Percentiles rank a stretch among this genome's conserved stretches.
Evolutionary conservation across 2,329 filamentous ascomycete genomes (phyloP).

Genomic region (Colletotrichum sojae): DNA sequence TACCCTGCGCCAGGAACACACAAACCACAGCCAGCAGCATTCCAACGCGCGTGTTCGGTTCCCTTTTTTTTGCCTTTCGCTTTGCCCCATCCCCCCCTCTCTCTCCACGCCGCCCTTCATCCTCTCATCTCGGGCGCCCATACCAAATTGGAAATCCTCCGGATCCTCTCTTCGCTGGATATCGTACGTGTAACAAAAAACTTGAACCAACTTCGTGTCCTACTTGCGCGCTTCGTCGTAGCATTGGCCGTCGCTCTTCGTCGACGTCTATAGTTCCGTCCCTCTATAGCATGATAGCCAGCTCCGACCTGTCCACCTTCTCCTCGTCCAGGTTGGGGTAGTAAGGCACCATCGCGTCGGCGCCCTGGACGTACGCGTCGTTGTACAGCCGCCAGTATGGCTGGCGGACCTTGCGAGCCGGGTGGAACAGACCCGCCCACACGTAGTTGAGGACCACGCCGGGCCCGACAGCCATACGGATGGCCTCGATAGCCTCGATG

Average conservation of each 20-base stretch:
- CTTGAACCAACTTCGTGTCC: neutral
- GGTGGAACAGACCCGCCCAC: constrained; percentile 97
- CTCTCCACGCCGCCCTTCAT: constrained; percentile 9
- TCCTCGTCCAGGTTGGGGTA: constrained; percentile 91
- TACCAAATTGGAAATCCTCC: constrained; percentile 13
- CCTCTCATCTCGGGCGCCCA: constrained; percentile 17
- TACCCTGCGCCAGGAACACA: constrained; percentile 26
- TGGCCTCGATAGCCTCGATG: constrained; percentile 96
- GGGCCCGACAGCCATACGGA: constrained; percentile 92
- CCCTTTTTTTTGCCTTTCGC: constrained; percentile 15
- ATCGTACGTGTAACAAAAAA: constrained; percentile 20
- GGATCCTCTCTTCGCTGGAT: constrained; percentile 12
- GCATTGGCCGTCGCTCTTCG: neutral
- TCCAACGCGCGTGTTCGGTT: constrained; percentile 7
- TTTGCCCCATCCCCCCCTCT: neutral
- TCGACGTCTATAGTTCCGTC: neutral
- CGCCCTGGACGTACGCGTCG: constrained; percentile 93
- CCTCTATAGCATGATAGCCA: constrained; percentile 83
- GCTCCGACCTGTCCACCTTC: constrained; percentile 81
- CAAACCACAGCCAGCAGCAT: neutral
- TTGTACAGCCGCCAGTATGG: constrained; percentile 99
- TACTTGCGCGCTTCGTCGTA: constrained; percentile 2
- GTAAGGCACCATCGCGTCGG: constrained; percentile 96
- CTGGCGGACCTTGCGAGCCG: constrained; percentile 91
- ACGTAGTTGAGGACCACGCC: constrained; percentile 98